Percentiles rank a stretch among this genome's conserved stretches.
Evolutionary conservation across 2,329 filamentous ascomycete species (phyloP).

Genomic region (Phaeosphaeriaceae sp.): DNA sequence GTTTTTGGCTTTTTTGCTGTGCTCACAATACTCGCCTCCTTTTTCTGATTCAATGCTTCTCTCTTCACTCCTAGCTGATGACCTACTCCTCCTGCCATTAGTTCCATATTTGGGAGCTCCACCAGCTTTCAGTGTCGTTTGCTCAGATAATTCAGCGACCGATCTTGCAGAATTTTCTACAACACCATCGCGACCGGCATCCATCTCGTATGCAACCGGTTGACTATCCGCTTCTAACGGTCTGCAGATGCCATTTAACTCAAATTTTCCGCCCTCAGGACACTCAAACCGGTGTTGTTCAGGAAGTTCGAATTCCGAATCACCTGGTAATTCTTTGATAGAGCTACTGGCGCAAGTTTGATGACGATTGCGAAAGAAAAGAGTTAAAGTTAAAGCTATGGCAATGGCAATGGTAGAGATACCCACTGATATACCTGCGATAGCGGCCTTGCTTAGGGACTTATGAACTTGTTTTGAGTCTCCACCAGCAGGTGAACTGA

Average conservation of each 20-base stretch:
- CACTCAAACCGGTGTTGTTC: slow-evolving; percentile 16
- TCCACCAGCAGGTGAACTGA: not conserved
- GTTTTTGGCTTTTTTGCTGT: not conserved
- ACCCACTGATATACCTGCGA: too few species aligned
- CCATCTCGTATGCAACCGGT: slow-evolving; percentile 15
- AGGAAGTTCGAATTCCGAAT: slow-evolving; percentile 9
- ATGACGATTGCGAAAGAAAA: not conserved
- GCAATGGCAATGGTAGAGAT: not conserved
- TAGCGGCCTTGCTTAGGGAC: not conserved
- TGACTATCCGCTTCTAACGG: slow-evolving; percentile 7
- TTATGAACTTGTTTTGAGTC: not conserved
- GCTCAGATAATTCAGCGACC: too few species aligned
- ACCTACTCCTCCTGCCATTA: too few species aligned
- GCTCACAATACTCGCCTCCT: not conserved
- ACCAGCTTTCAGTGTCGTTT: too few species aligned
- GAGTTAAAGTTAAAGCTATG: not conserved
- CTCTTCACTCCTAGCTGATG: too few species aligned
- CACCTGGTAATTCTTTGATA: not conserved
- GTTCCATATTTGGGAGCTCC: too few species aligned
- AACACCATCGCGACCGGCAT: slow-evolving; percentile 8
- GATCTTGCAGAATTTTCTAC: not conserved
- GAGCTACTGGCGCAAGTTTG: slow-evolving; percentile 3
- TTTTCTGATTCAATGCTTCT: too few species aligned
- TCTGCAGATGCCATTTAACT: slow-evolving; percentile 8
- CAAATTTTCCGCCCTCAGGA: slow-evolving; percentile 8